These are phyloP conservation scores for Ascochyta lentis DNA, from an alignment of 2,329 filamentous ascomycete species.

Conservation along the genomic window DNA sequence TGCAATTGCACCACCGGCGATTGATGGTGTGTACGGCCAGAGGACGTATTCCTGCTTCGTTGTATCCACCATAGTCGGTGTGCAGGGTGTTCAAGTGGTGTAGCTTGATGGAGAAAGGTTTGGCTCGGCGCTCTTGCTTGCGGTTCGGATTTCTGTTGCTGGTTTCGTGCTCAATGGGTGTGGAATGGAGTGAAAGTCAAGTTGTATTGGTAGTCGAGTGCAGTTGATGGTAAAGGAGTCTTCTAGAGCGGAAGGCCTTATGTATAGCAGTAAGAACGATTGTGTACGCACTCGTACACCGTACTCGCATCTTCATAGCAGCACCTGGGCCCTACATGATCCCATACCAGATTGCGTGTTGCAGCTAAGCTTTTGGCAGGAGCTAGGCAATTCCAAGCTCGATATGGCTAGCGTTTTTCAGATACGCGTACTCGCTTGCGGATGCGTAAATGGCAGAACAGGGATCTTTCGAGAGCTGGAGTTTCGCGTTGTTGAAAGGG, in stretches of 20 bases:
- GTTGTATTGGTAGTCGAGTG: neutral
- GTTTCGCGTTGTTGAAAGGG: neutral
- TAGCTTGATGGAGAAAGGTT: neutral
- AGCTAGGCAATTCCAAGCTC: neutral
- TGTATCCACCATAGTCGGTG: constrained; percentile 26
- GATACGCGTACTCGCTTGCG: constrained; percentile 18
- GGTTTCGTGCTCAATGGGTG: neutral
- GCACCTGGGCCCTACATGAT: neutral
- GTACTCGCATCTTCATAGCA: neutral
- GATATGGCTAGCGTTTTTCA: neutral
- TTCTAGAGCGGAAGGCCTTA: neutral
- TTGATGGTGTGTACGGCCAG: constrained; percentile 54
- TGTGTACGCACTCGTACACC: constrained; percentile 1
- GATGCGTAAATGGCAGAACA: neutral
- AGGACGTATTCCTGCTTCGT: constrained; percentile 31
- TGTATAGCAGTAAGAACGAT: neutral
- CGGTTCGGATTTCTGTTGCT: neutral
- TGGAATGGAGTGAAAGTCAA: neutral
- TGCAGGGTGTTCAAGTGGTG: neutral
- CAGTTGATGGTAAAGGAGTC: neutral
- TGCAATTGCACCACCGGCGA: constrained; percentile 57
- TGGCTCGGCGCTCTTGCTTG: neutral
- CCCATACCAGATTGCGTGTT: neutral
- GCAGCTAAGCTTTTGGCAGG: neutral
- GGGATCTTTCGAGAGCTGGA: neutral